phyloP scores from a whole-genome alignment of 768 basidiomycete genomes.

The Boletus sp. region DNA sequence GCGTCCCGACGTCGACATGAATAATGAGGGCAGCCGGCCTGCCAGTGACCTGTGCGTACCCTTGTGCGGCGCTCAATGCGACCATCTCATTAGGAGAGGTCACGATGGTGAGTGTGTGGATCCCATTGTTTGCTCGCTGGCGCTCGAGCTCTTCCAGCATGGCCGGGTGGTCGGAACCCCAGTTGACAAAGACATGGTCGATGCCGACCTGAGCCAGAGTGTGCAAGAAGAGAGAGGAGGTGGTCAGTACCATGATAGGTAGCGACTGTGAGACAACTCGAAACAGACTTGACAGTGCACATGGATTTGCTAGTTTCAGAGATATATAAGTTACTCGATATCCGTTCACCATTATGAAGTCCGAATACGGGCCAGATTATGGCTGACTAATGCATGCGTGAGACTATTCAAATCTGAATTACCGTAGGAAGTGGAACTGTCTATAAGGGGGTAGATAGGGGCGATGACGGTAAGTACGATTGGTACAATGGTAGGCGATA shows the following conservation, averaged over 20 bases:
- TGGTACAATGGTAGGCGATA: too few species aligned
- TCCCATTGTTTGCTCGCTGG: slow-evolving; percentile 40
- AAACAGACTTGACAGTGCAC: too few species aligned
- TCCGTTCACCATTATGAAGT: too few species aligned
- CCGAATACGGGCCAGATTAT: too few species aligned
- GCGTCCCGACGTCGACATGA: slow-evolving; percentile 71
- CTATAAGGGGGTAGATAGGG: too few species aligned
- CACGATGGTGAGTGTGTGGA: slow-evolving; percentile 49
- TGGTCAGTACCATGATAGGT: slow-evolving; percentile 44
- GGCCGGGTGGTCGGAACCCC: slow-evolving; percentile 76
- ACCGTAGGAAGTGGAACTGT: too few species aligned
- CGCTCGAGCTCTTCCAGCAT: slow-evolving; percentile 67
- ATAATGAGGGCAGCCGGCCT: slow-evolving; percentile 71
- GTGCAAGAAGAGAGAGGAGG: slow-evolving; percentile 61
- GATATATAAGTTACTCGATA: too few species aligned
- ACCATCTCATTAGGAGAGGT: slow-evolving; percentile 80
- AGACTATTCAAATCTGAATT: too few species aligned
- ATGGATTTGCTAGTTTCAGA: too few species aligned
- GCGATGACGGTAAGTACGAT: too few species aligned
- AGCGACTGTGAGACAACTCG: too few species aligned
- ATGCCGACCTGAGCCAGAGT: slow-evolving; percentile 56
- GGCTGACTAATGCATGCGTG: too few species aligned
- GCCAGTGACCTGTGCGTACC: slow-evolving; percentile 59
- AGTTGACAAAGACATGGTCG: slow-evolving; percentile 70
- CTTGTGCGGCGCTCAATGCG: slow-evolving; percentile 69